A percentile compares a stretch with the other conserved stretches of the same genome.
Conservation (phyloP, 2,329 filamentous ascomycete species). For the Alternaria brassicae region DNA sequence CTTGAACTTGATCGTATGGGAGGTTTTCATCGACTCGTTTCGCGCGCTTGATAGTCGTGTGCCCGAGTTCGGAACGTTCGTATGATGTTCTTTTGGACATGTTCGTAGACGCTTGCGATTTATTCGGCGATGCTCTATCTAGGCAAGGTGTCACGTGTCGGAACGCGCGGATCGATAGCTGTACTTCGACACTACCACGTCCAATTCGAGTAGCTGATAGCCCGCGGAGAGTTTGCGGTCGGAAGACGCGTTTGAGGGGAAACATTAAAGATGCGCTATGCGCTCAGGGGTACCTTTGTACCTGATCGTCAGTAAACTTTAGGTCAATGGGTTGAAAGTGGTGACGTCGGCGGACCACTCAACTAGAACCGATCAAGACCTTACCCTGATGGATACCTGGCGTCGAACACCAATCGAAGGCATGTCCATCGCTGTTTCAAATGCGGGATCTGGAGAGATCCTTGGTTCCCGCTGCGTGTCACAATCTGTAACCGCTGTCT, state of each 20-base stretch:
- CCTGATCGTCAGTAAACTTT: conserved; percentile 8
- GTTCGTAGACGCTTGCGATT: conserved; percentile 1
- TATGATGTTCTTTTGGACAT: conserved; percentile 43
- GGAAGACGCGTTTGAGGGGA: conserved; percentile 6
- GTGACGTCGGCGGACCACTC: conserved; percentile 33
- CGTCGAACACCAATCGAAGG: conserved; percentile 24
- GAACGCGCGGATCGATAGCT: conserved; percentile 4
- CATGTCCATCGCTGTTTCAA: conserved; percentile 21
- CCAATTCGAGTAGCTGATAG: not conserved
- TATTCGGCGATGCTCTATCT: conserved; percentile 6
- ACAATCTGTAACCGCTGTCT: conserved; percentile 15
- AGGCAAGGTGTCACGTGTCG: conserved; percentile 21
- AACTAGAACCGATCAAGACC: conserved; percentile 25
- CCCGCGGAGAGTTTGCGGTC: conserved; percentile 1
- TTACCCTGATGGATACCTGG: conserved; percentile 29
- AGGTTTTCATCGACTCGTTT: conserved; percentile 58
- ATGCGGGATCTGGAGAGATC: conserved; percentile 26
- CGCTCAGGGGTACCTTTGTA: conserved; percentile 14
- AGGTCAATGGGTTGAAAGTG: conserved; percentile 21
- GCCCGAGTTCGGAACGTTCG: conserved; percentile 45
- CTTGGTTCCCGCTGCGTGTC: conserved; percentile 25
- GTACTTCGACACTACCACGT: not conserved
- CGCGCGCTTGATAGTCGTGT: conserved; percentile 58
- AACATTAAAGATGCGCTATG: conserved; percentile 17
- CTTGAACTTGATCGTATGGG: conserved; percentile 54